Conservation (phyloP, 2,329 filamentous ascomycete species). For the Fusarium annulatum region DNA sequence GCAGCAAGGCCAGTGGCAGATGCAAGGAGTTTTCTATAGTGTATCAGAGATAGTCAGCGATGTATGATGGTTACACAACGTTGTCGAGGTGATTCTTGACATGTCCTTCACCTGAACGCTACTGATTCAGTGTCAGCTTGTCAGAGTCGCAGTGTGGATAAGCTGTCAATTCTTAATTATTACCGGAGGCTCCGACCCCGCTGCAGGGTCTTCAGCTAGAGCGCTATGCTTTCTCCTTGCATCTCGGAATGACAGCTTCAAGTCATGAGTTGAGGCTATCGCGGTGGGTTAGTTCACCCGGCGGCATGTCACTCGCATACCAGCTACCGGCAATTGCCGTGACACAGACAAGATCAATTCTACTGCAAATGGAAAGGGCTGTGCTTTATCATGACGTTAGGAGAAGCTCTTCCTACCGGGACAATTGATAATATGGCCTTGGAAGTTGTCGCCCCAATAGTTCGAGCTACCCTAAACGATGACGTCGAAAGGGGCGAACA, state of each 20-base stretch:
- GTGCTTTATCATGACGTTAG: no score
- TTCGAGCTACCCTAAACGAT: conserved; percentile 7
- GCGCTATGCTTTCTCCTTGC: background rate
- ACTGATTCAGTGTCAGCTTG: background rate
- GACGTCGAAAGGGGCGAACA: background rate
- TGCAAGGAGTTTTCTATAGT: background rate
- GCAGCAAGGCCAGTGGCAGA: conserved; percentile 10
- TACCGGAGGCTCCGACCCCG: background rate
- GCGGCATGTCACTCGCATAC: background rate
- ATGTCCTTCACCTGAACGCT: background rate
- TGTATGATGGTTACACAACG: background rate
- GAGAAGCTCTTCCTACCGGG: no score
- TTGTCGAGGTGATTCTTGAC: background rate
- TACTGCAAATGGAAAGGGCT: accelerated
- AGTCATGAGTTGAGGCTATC: background rate
- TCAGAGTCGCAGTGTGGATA: background rate
- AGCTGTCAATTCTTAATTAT: background rate
- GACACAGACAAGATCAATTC: no score
- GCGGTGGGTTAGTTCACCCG: background rate
- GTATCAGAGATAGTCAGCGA: background rate
- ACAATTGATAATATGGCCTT: background rate
- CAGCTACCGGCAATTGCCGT: background rate
- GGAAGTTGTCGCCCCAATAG: background rate
- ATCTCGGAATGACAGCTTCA: background rate
- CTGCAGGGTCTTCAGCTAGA: background rate